A percentile compares a stretch with the other conserved stretches of the same genome.
phyloP scores from a whole-genome alignment of 2,329 filamentous ascomycete genomes.

The Stachybotrys elegans region DNA sequence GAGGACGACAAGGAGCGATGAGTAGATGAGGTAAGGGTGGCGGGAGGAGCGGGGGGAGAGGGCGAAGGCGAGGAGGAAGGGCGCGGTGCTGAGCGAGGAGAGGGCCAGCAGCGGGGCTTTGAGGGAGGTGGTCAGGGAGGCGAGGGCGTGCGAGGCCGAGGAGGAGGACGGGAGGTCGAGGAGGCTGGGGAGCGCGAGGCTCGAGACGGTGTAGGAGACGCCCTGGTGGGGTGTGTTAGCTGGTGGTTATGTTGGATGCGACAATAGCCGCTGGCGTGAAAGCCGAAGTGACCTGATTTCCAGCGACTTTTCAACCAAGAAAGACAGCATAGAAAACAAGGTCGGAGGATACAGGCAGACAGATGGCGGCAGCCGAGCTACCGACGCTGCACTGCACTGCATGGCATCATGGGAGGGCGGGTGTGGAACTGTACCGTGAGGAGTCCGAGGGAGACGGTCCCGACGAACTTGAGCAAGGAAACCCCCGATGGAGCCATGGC shows the following conservation, averaged over 20 bases:
- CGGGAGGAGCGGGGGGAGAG: slow-evolving; percentile 69
- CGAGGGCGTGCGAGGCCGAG: slow-evolving; percentile 65
- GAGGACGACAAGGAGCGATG: slow-evolving; percentile 61
- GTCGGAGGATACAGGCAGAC: slow-evolving; percentile 4
- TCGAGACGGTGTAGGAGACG: slow-evolving; percentile 78
- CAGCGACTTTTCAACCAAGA: no score
- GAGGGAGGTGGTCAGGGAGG: slow-evolving; percentile 58
- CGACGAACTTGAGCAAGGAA: slow-evolving; percentile 84
- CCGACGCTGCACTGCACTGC: no score
- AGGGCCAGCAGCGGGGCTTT: slow-evolving; percentile 63
- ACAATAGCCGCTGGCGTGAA: no score
- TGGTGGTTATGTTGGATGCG: slow-evolving; percentile 2
- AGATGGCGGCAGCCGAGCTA: no score
- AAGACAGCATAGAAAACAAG: slow-evolving; percentile 2
- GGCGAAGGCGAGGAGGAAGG: slow-evolving; percentile 72
- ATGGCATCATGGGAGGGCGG: no score
- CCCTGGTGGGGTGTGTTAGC: slow-evolving; percentile 51
- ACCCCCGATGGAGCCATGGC: slow-evolving; percentile 65
- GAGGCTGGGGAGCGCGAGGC: slow-evolving; percentile 73
- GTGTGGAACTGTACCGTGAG: no score
- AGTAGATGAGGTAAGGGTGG: slow-evolving; percentile 90
- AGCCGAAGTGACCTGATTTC: no score
- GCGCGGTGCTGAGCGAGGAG: slow-evolving; percentile 61
- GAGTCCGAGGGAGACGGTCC: slow-evolving; percentile 82
- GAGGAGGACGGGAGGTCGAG: slow-evolving; percentile 74